Evolutionary conservation across 176 grass and related monocot species (phyloP).

Genomic region (Musa itinerans): DNA sequence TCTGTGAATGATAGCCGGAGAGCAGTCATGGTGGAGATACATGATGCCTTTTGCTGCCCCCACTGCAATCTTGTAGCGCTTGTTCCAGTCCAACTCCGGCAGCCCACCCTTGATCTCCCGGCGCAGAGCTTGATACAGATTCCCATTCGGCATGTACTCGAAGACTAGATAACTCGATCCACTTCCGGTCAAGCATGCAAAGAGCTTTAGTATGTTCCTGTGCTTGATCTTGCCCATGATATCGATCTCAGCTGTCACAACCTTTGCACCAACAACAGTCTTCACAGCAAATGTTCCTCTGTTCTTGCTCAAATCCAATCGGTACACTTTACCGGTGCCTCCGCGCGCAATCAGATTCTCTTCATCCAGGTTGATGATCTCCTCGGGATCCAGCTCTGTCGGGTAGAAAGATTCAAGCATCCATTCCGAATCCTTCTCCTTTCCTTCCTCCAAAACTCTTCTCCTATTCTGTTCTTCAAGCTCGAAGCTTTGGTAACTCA

Average conservation of each 20-base stretch:
- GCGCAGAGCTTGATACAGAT: slow-evolving; percentile 58
- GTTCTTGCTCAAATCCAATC: slow-evolving; percentile 48
- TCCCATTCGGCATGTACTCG: slow-evolving; percentile 65
- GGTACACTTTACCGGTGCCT: slow-evolving; percentile 57
- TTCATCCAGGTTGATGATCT: slow-evolving; percentile 42
- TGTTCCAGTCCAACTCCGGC: slow-evolving; percentile 50
- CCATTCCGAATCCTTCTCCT: slow-evolving; percentile 40
- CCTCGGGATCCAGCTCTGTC: slow-evolving; percentile 38
- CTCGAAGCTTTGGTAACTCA: slow-evolving; percentile 68
- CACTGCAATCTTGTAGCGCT: slow-evolving; percentile 48
- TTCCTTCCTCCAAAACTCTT: slow-evolving; percentile 32
- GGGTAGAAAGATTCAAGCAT: slow-evolving; percentile 55
- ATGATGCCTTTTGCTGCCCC: slow-evolving; percentile 65
- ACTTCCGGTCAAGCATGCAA: slow-evolving; percentile 43
- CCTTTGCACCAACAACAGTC: slow-evolving; percentile 40
- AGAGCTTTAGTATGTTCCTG: slow-evolving; percentile 68
- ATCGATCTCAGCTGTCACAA: slow-evolving; percentile 38
- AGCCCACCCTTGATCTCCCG: slow-evolving; percentile 41
- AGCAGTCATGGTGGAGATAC: slow-evolving; percentile 83
- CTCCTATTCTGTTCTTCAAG: slow-evolving; percentile 43
- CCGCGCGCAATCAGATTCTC: slow-evolving; percentile 54
- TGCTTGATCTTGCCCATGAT: slow-evolving; percentile 53
- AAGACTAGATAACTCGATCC: slow-evolving; percentile 50
- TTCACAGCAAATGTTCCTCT: slow-evolving; percentile 60
- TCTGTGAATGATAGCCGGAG: slow-evolving; percentile 58